Evolutionary conservation across 129 eudicot species (phyloP).

Genomic region (Kitagawia praeruptora): DNA sequence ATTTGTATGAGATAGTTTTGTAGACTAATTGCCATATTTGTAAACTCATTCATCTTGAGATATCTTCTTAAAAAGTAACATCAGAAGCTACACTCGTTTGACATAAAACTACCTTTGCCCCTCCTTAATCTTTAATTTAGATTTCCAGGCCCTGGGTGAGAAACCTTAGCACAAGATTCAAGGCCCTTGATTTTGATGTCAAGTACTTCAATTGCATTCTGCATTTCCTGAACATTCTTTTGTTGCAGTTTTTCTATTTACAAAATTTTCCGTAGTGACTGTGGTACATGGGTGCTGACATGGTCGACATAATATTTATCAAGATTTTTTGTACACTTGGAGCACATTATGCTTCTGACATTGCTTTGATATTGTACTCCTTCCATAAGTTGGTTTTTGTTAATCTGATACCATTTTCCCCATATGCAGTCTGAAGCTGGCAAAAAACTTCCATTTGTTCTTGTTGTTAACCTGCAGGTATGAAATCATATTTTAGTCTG

Average conservation of each 20-base stretch:
- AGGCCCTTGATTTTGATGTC: background rate
- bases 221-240: background rate
- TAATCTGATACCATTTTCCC: background rate
- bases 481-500: background rate
- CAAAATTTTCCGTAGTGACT: background rate
- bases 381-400: background rate
- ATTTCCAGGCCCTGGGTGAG: background rate
- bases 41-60: background rate
- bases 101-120: background rate
- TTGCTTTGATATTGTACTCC: background rate
- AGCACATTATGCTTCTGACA: background rate
- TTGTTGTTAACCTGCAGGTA: conserved; percentile 87
- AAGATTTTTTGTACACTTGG: background rate
- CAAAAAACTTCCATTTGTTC: conserved; percentile 80
- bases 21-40: background rate
- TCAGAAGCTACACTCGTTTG: background rate
- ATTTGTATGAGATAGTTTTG: background rate
- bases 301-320: background rate
- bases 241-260: background rate
- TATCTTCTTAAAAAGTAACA: background rate
- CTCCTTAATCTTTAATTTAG: background rate
- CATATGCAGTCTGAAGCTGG: conserved; percentile 74
- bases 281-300: background rate
- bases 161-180: too few relatives aligned
- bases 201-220: background rate